A percentile compares a stretch with the other conserved stretches of the same genome.
These are phyloP conservation scores for Capsaspora owczarzaki DNA, from an alignment of 78 protist genomes.

Conservation along the genomic window DNA sequence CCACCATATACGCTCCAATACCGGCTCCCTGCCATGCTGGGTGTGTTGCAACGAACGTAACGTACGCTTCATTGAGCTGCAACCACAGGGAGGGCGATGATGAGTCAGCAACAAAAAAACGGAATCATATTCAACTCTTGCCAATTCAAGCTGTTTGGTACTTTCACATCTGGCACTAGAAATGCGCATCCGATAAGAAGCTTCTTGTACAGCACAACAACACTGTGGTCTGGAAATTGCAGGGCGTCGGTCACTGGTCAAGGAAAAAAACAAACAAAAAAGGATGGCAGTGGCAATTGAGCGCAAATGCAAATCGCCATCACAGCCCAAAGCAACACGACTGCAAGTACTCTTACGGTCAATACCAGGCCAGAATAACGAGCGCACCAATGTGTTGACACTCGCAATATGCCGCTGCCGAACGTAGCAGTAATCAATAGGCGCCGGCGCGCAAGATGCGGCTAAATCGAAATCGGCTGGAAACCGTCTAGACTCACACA, in stretches of 20 bases:
- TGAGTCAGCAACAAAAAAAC: too few species aligned
- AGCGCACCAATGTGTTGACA: conserved; percentile 25
- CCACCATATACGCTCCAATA: conserved; percentile 49
- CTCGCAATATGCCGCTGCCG: conserved; percentile 24
- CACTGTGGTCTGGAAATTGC: conserved; percentile 48
- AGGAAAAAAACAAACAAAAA: not conserved
- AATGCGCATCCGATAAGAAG: conserved; percentile 60
- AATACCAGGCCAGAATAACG: conserved; percentile 55
- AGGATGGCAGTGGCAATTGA: not conserved
- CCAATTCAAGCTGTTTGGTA: not conserved
- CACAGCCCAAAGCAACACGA: not conserved
- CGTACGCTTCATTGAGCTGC: conserved; percentile 19
- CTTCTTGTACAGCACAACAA: conserved; percentile 26
- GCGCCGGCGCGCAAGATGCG: not conserved
- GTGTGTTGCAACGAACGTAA: conserved; percentile 37
- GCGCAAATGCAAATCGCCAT: not conserved
- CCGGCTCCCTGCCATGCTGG: conserved; percentile 57
- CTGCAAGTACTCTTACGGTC: conserved; percentile 17
- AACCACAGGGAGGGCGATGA: not conserved
- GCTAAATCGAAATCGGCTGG: not conserved
- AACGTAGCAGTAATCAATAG: conserved; percentile 41
- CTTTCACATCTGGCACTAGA: conserved; percentile 44
- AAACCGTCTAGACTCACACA: not conserved
- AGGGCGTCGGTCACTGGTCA: conserved; percentile 9
- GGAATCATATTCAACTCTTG: too few species aligned